Base-by-base conservation (phyloP, 73 alveolate species). In the Paramecium tetraurelia region DNA sequence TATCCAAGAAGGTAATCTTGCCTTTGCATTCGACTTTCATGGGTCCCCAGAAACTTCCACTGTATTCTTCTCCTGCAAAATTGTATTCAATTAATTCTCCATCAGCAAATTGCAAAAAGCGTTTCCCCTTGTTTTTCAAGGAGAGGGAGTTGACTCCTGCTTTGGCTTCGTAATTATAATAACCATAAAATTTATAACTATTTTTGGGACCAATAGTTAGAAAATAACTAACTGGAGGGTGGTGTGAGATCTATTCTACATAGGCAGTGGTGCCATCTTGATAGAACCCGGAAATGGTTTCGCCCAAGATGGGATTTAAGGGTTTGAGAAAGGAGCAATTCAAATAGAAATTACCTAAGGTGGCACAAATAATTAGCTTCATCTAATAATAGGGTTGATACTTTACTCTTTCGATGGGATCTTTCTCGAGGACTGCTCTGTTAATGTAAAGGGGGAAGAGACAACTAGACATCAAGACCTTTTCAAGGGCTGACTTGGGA, bases 221-320 rank as follows among this genome's bases (percentile, higher is more conserved):
- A 48, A 94, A 46, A 68, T 86, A 85, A 10, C 97, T 77, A 24
- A 93, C 48, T 0, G 99, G 99, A 31, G 99, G 99, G 41, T 97
- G 98, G 63, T 98, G 99, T 85, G 98, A 90, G 18, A 99, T 97
- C 90, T 98, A 96, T 86, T 98, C 99, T 46, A 95, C 96, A 95
- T 95, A 98, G 46, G 95, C 97, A 88, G 85, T 92, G 9, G 99
- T 94, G 18, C 99, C 99, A 93, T 98, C 99, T 86, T 94, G 97
- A 93, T 96, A 93, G 68, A 70, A 93, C 92, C 97, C 98, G 76
- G 93, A 95, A 87, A 93, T 96, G 16, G 99, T 98, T 85, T 98
- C 99, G 9, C 99, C 99, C 72, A 97, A 92, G 21, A 98, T 95
- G 4, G 99, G 99, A 89, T 97, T 97, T 40, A 97, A 63, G 6